phyloP scores from a whole-genome alignment of 2,329 filamentous ascomycete genomes.

The Stenocarpella maydis region DNA sequence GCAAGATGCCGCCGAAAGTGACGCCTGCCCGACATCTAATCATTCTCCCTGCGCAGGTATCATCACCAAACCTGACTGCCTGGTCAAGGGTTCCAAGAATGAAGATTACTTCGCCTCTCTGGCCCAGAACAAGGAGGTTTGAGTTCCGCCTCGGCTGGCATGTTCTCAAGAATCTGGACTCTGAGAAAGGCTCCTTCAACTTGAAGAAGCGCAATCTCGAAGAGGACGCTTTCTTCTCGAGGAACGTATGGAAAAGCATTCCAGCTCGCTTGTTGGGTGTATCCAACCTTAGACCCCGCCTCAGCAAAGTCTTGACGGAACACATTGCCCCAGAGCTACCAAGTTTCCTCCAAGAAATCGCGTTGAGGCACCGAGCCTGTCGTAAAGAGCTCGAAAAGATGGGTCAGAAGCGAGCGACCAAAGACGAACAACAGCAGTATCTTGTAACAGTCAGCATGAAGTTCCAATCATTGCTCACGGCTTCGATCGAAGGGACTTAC shows the following conservation, averaged over 20 bases:
- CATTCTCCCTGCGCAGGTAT: conserved; percentile 44
- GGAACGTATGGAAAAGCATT: conserved; percentile 48
- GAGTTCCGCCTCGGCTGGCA: conserved; percentile 46
- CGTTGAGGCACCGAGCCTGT: conserved; percentile 31
- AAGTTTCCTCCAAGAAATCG: conserved; percentile 37
- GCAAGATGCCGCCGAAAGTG: neutral
- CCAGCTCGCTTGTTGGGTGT: conserved; percentile 40
- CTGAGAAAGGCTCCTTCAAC: conserved; percentile 35
- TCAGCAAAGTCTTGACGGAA: conserved; percentile 34
- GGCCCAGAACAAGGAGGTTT: conserved; percentile 46
- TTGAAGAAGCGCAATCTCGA: conserved; percentile 36
- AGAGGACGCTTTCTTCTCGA: conserved; percentile 35
- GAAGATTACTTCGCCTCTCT: conserved; percentile 42
- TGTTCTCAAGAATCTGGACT: conserved; percentile 51
- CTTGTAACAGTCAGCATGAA: conserved; percentile 41
- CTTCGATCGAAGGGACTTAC: conserved; percentile 43
- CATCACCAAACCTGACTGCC: conserved; percentile 63
- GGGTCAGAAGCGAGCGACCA: conserved; percentile 32
- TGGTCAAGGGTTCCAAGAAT: conserved; percentile 44
- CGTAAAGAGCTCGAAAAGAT: conserved; percentile 33
- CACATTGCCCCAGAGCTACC: conserved; percentile 40
- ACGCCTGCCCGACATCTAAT: neutral
- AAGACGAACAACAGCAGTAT: conserved; percentile 43
- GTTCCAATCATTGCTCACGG: conserved; percentile 40
- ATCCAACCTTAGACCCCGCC: conserved; percentile 31